Base-by-base conservation (phyloP, 106 monocot genomes). In the Platanthera zijinensis region DNA sequence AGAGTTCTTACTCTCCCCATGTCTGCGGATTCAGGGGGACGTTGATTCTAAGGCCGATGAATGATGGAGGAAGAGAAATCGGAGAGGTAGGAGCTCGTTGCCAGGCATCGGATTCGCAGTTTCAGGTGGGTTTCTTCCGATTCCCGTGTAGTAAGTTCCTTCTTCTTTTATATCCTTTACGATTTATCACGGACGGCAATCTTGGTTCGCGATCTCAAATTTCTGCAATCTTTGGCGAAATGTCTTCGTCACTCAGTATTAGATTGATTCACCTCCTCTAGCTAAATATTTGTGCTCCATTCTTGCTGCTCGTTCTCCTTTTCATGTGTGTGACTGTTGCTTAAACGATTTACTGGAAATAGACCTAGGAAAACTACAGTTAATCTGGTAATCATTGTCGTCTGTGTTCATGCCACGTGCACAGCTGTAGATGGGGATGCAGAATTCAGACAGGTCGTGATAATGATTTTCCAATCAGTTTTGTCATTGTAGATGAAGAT, bases 31-130 rank as follows among this genome's bases (percentile, higher is more conserved):
- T 57, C 83, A 86, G 80, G 80, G 80, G 83, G 45, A 80, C 80
- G 25, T 77, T 79, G 54, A 76, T 83, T 56, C 86, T 74, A 73
- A 79, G 52, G 64, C 80, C 52, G 72, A 80, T 74, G 77, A 79
- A 67, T 48, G 83, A 32, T 52, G 82, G 79, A 9, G 72, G 75
- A 11, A 52, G 66, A 56, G 59, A 63, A 61, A 48, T 14, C 13
- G 70, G 70, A 46, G 51, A 10, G 22, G 17, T 11, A 72, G 19
- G 18, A n/a, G 72, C 39, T 39, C 39, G 21, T 18, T 21, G 46
- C 50, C 46, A 8, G 10, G 72, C 72, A 51, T 22, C 50, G 9
- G 72, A 80, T 48, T 51, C 51, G 50, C 50, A n/a, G 21, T 19
- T 25, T 50, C 12, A 72, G 72, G 72, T 72, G 51, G 17, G 51